Conservation (phyloP, 2,329 filamentous ascomycete genomes). For the Hymenoscyphus linearis region DNA sequence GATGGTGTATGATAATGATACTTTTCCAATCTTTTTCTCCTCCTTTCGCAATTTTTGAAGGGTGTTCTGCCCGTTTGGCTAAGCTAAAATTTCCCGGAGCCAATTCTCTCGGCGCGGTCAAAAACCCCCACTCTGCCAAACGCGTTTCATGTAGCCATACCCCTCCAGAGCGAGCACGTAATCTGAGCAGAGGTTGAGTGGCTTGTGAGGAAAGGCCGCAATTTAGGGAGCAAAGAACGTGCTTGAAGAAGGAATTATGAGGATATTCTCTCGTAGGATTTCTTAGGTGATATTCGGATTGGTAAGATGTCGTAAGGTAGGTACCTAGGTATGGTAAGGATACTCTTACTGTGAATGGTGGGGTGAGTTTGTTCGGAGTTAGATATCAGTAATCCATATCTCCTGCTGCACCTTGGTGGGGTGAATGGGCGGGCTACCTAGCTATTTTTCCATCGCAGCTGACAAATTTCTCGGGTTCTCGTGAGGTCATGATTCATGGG, state of each 20-base stretch:
- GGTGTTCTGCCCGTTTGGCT: background rate
- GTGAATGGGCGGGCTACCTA: no score
- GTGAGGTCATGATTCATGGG: no score
- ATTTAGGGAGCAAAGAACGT: constrained; percentile 3
- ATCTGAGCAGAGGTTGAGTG: constrained; percentile 16
- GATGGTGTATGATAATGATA: background rate
- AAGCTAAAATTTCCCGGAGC: no score
- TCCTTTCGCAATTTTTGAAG: background rate
- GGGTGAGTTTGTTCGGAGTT: background rate
- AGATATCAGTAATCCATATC: background rate
- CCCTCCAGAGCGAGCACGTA: constrained; percentile 20
- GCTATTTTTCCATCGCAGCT: no score
- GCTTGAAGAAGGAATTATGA: constrained; percentile 13
- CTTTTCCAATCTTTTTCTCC: background rate
- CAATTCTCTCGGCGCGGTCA: background rate
- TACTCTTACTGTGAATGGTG: background rate
- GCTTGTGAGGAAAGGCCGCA: background rate
- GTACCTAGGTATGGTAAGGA: no score
- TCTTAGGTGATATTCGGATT: background rate
- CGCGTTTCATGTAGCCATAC: constrained; percentile 11
- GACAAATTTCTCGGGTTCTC: no score
- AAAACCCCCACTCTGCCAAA: constrained; percentile 19
- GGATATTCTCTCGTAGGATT: background rate
- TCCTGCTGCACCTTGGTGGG: background rate
- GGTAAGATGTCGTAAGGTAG: background rate